Base-by-base conservation (phyloP, 2,329 filamentous ascomycete species). In the Ascocoryne sarcoides region DNA sequence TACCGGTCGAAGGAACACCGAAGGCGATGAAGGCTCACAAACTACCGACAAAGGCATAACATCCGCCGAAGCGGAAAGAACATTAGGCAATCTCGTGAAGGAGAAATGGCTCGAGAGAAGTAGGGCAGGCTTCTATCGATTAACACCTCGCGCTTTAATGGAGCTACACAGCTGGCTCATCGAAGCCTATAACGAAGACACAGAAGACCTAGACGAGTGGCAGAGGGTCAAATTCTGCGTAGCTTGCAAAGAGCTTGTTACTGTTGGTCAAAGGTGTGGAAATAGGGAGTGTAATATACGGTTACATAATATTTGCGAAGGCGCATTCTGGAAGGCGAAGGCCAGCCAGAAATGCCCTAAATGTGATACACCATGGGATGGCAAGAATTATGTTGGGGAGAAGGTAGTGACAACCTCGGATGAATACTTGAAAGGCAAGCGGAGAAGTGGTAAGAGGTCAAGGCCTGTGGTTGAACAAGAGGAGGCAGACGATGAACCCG, bases 231-330 rank as follows among this genome's bases (percentile, higher is more conserved):
- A 92, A 64, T 77, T 80, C 47, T 98, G 92, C 60, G 76, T 83
- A 56, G 88, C 85, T 0, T 98, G 92, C 62, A 84, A 79, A 60
- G 88, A 95, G 49, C 82, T 96, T 46, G 76, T 96, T 30, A 98
- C 90, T 1, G 67, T 83, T 48, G 88, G 89, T 1, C 75, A 88
- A 68, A 74, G 89, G 40, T 95, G 89, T 62, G 61, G 70, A 2
- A 73, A 83, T 45, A 63, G 72, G 28, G 70, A 78, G 15, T 95
- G 89, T 59, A 67, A 63, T 20, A 70, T 79, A 9, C 70, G 89
- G 9, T 61, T 95, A 12, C 89, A 95, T 60, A 75, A 88, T 48
- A 76, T 80, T 37, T 95, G 88, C 60, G 70, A 77, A 41, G 72
- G 76, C 10, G 78, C 76, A 19, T 87, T 82, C 60, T 94, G 87